Evolutionary conservation across 2,329 filamentous ascomycete species (phyloP), one percentile per base, ranked within the genome.

Genomic region (Thelonectria olida): DNA sequence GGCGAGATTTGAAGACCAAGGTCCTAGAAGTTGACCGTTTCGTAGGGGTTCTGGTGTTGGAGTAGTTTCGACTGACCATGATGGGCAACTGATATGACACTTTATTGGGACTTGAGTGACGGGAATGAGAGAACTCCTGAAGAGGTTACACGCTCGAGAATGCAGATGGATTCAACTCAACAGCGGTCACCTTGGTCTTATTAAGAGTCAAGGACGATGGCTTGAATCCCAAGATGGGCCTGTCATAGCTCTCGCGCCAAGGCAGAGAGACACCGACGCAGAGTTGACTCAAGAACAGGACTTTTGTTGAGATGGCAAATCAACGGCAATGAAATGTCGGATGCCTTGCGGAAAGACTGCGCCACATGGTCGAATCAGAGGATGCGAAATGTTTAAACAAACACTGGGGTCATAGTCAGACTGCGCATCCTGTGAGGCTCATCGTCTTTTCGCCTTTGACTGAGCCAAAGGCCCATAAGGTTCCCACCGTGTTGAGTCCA

Each of bases 21-120:
- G 49, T 45, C 42, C 39, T 34, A n/a, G 54, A 42, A 31, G 27
- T 41, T 27, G 27, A 47, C 20, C 25, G 28, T 34, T 15, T 23
- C n/a, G 25, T 19, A 12, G 22, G n/a, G 41, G 20, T 12, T 9
- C n/a, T 34, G 17, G 25, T n/a, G 38, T 31, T 15, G 15, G 4
- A 13, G 23, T 8, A 25, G 15, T 19, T 20, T 39, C 17, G 54
- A 42, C 54, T 56, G 15, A 42, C 54, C 54, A 56, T 56, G 47
- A 34, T 50, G 44, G 54, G 44, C 44, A 13, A 31, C 28, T 15
- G 10, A 15, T 34, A 10, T 10, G 7, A 15, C 2, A 34, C 12
- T 15, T 34, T n/a, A n/a, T n/a, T n/a, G n/a, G n/a, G n/a, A n/a
- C n/a, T n/a, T n/a, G n/a, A n/a, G n/a, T n/a, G n/a, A n/a, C n/a